phyloP scores from a whole-genome alignment of 2,329 filamentous ascomycete genomes.

The Calonectria pseudoturangicola region DNA sequence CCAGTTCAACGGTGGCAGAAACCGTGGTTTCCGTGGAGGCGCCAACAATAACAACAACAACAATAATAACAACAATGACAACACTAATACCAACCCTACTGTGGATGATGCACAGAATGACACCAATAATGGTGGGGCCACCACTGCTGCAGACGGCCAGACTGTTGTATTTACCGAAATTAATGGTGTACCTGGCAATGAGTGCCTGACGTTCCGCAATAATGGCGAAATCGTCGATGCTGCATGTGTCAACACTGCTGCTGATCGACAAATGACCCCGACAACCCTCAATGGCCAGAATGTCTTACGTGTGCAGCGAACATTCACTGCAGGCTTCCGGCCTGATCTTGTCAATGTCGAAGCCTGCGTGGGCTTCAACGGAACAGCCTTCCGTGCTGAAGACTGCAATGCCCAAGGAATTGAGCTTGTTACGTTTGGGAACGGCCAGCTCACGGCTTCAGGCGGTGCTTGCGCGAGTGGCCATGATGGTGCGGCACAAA shows the following conservation, averaged over 20 bases:
- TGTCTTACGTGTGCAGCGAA: slow-evolving; percentile 43
- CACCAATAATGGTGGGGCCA: slow-evolving; percentile 9
- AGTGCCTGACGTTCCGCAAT: slow-evolving; percentile 46
- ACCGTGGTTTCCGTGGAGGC: slow-evolving; percentile 7
- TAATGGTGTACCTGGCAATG: slow-evolving; percentile 43
- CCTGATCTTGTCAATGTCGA: slow-evolving; percentile 41
- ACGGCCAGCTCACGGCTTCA: slow-evolving; percentile 38
- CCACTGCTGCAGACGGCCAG: slow-evolving; percentile 31
- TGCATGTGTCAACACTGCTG: slow-evolving; percentile 42
- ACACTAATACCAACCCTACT: neutral
- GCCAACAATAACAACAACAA: slow-evolving; percentile 12
- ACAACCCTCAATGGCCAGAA: slow-evolving; percentile 36
- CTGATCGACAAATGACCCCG: slow-evolving; percentile 43
- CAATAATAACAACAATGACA: slow-evolving; percentile 2
- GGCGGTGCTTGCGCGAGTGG: slow-evolving; percentile 41
- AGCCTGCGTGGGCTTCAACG: slow-evolving; percentile 46
- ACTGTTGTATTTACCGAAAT: slow-evolving; percentile 43
- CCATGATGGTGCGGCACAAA: slow-evolving; percentile 39
- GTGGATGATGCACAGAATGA: neutral
- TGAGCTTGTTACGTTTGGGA: slow-evolving; percentile 41
- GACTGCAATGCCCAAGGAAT: slow-evolving; percentile 40
- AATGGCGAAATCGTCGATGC: slow-evolving; percentile 48
- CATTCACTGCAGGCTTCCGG: slow-evolving; percentile 43
- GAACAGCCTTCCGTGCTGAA: slow-evolving; percentile 43
- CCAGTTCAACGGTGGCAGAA: slow-evolving; percentile 19